A percentile compares a stretch with the other conserved stretches of the same genome.
phyloP scores from a whole-genome alignment of 1,139 yeast genomes.

The Geotrichum europaeum region DNA sequence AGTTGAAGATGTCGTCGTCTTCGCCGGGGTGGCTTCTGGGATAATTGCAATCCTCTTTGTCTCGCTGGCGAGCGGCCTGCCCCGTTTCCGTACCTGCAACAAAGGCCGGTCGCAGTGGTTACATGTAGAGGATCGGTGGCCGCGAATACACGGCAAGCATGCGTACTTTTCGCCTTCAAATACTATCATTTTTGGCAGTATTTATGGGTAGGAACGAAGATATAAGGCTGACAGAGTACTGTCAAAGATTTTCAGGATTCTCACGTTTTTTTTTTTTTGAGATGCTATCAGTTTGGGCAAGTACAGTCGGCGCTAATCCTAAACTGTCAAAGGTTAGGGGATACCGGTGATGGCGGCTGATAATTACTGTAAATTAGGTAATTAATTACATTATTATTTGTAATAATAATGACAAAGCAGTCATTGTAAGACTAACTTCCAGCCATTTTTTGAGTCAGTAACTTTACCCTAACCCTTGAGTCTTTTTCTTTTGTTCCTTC shows the following conservation, averaged over 20 bases:
- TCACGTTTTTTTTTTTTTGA: not conserved
- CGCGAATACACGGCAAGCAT: constrained; percentile 75
- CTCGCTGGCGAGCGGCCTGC: constrained; percentile 51
- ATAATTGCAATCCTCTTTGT: constrained; percentile 28
- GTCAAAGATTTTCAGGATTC: not conserved
- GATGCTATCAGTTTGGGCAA: not conserved
- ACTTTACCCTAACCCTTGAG: not conserved
- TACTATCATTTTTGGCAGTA: constrained; percentile 53
- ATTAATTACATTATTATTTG: not conserved
- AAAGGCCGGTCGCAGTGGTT: constrained; percentile 73
- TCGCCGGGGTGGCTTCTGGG: constrained; percentile 21
- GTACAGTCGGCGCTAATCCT: not conserved
- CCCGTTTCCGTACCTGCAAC: constrained; percentile 81
- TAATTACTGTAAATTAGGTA: not conserved
- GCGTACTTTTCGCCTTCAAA: constrained; percentile 83
- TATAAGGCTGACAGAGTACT: not conserved
- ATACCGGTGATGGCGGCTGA: not conserved
- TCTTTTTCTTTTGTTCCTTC: not conserved
- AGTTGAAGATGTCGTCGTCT: not conserved
- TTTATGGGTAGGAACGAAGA: not conserved
- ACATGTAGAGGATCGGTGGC: constrained; percentile 86
- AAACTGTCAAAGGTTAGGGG: not conserved
- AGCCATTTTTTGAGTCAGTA: not conserved
- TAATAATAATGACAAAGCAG: not conserved
- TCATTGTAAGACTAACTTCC: not conserved